A percentile compares a stretch with the other conserved stretches of the same genome.
Conservation (phyloP, 2,329 filamentous ascomycete genomes). For the Trichocomaceae sp. region DNA sequence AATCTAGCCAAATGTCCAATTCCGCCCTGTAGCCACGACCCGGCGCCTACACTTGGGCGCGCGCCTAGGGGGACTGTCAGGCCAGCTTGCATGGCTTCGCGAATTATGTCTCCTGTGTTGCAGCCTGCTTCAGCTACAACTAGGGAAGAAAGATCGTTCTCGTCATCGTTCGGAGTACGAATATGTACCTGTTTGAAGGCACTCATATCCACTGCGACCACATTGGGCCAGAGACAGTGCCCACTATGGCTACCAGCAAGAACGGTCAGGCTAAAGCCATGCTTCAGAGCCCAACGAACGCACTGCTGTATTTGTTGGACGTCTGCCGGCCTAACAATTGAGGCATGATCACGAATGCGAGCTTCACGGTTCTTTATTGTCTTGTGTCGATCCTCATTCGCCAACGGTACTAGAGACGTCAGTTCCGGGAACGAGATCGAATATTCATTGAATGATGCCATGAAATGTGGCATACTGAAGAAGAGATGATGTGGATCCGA, state of each 20-base stretch:
- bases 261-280: constrained; percentile 43
- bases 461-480: constrained; percentile 46
- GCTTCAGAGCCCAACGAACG: constrained; percentile 50
- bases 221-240: constrained; percentile 49
- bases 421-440: constrained; percentile 42
- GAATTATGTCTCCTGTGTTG: constrained; percentile 50
- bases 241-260: constrained; percentile 55
- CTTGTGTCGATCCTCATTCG: neutral
- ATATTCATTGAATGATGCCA: constrained; percentile 47
- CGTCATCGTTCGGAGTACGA: constrained; percentile 19
- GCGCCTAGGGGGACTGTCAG: constrained; percentile 54
- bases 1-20: constrained; percentile 54
- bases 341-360: constrained; percentile 38
- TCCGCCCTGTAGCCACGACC: constrained; percentile 59
- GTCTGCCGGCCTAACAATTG: constrained; percentile 42
- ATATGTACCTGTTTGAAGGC: constrained; percentile 49
- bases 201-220: constrained; percentile 54
- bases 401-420: constrained; percentile 34
- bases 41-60: constrained; percentile 58
- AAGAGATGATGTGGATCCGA: constrained; percentile 34
- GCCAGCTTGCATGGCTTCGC: constrained; percentile 40
- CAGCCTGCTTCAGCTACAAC: constrained; percentile 52
- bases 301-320: constrained; percentile 49
- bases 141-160: constrained; percentile 24
- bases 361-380: constrained; percentile 51